These are phyloP conservation scores for Astragalus glycyphyllos DNA, from an alignment of 306 rosid species.

Conservation along the genomic window DNA sequence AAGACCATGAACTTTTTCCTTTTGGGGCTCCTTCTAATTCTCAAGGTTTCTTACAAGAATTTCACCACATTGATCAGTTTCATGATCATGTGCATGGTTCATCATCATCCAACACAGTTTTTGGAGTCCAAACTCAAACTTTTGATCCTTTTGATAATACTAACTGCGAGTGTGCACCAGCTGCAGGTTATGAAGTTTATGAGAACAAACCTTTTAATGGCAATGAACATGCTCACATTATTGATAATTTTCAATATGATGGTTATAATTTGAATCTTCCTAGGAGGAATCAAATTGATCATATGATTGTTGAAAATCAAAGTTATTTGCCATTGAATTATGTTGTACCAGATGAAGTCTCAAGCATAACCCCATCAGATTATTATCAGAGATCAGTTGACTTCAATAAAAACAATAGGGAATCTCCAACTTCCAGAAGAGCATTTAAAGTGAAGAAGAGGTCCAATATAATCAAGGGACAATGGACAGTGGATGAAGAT, in stretches of 20 bases:
- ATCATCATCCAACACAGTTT: conserved; percentile 57
- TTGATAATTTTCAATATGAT: conserved; percentile 63
- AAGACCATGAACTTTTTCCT: conserved; percentile 46
- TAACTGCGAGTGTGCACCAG: conserved; percentile 39
- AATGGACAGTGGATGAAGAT: conserved; percentile 91
- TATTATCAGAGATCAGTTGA: conserved; percentile 47
- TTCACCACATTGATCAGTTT: conserved; percentile 64
- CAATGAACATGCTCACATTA: conserved; percentile 47
- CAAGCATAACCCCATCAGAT: conserved; percentile 61
- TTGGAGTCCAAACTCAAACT: conserved; percentile 49
- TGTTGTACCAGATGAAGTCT: conserved; percentile 70
- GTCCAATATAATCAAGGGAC: conserved; percentile 76
- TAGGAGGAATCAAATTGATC: conserved; percentile 50
- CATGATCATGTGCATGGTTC: conserved; percentile 47
- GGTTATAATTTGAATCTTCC: conserved; percentile 52
- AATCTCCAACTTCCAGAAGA: conserved; percentile 49
- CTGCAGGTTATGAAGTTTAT: conserved; percentile 47
- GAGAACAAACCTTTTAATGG: conserved; percentile 56
- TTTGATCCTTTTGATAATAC: conserved; percentile 54
- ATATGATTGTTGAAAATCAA: conserved; percentile 44
- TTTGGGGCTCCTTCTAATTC: conserved; percentile 52
- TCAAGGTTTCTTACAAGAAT: conserved; percentile 68
- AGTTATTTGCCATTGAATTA: conserved; percentile 49
- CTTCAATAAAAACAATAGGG: conserved; percentile 46
- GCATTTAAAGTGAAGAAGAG: conserved; percentile 61